Evolutionary conservation across 257 asterid genomes (phyloP).

Genomic region (Cynanchum wilfordii): DNA sequence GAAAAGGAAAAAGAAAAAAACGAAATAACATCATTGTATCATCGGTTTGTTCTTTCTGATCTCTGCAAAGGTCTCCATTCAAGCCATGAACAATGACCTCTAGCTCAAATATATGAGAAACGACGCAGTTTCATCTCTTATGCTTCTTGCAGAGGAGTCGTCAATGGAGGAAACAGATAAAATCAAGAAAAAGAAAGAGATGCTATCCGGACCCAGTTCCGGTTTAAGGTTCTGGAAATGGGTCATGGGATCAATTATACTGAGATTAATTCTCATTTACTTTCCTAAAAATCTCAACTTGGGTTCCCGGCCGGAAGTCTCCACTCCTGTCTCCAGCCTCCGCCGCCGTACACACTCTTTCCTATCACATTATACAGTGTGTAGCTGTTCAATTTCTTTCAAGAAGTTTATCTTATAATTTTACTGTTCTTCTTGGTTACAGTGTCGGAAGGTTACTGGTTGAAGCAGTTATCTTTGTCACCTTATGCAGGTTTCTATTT

Average conservation of each 20-base stretch:
- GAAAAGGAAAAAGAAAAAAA: too few species aligned
- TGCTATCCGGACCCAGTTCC: slow-evolving; percentile 17
- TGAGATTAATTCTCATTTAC: slow-evolving; percentile 63
- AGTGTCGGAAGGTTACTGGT: slow-evolving; percentile 98
- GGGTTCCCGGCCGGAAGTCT: slow-evolving; percentile 90
- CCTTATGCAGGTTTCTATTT: slow-evolving; percentile 71
- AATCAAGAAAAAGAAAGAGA: slow-evolving; percentile 17
- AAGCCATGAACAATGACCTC: background rate
- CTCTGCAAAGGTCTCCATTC: background rate
- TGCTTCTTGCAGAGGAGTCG: background rate
- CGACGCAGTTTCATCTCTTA: background rate
- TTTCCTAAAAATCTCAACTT: slow-evolving; percentile 70
- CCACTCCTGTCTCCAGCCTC: slow-evolving; percentile 94
- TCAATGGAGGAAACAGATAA: slow-evolving; percentile 21
- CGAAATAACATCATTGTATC: background rate
- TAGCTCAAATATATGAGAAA: background rate
- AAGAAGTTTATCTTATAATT: background rate
- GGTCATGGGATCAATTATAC: slow-evolving; percentile 52
- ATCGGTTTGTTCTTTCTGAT: background rate
- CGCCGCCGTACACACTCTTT: slow-evolving; percentile 59
- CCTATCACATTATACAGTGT: background rate
- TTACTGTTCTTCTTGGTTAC: slow-evolving; percentile 10
- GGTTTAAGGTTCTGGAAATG: slow-evolving; percentile 63
- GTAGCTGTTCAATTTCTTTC: too few species aligned
- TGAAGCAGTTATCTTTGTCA: slow-evolving; percentile 73